Base-by-base conservation (phyloP, 768 basidiomycete species). In the Gyrodon lividus region DNA sequence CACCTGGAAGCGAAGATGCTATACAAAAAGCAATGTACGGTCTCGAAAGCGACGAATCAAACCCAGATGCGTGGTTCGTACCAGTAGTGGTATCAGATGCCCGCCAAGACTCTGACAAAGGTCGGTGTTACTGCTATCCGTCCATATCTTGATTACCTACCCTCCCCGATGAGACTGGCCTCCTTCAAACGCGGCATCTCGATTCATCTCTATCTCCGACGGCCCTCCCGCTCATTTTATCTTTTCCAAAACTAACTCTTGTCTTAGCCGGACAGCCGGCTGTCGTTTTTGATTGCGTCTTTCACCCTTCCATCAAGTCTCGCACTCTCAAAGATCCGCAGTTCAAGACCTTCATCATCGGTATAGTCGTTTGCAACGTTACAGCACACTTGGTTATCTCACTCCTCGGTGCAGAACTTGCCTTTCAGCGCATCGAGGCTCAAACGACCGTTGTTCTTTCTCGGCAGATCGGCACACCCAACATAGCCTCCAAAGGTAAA, bases 401-500 rank as follows among this genome's bases (percentile, higher is more conserved):
- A 60, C 31, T 52, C 52, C 50, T 34, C 41, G 10, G 38, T 31
- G 30, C 22, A 90, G 87, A 90, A 67, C 76, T 88, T 9, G 81
- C 82, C 0, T 64, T 89, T 4, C 84, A 86, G 59, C 81, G 80
- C 8, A 78, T 87, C 41, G 86, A 89, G 69, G 74, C 76, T 0
- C 83, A 86, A 54, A 76, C 79, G 7, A 61, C 74, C 4, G 61
- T 89, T n/a, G 56, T 72, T 0, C 77, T 91, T 39, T 88, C 89
- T 1, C 80, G 87, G 20, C 75, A 80, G 43, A 81, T 92, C 53
- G 78, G 77, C 20, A 86, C 79, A 0, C 89, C 89, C 5, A 92
- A 92, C 66, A 88, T 92, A 46, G 69, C 77, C 3, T 82, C 83
- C 46, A 92, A 92, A 65, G 89, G 89, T n/a, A 79, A 75, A 59